Evolutionary conservation across 306 rosid species (phyloP), one percentile per base, ranked within the genome.

Genomic region (Nissolia schottii): DNA sequence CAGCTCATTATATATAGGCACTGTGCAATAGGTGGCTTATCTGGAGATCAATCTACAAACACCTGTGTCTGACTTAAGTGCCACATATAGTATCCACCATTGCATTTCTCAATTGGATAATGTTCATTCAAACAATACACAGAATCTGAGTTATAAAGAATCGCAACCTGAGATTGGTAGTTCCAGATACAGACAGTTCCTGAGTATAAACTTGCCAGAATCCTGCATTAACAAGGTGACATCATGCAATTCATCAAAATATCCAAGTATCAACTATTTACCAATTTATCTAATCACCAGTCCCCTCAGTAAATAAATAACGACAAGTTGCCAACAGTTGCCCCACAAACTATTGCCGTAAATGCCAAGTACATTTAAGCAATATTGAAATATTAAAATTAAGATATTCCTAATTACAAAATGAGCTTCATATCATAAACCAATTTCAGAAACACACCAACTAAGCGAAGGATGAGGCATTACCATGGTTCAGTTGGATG

Each of bases 401-500:
- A 45, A 40, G 12, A 77, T 62, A 67, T 41, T 48, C 54, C 29
- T 7, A 65, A 23, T 57, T 24, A 18, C 32, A 71, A 56, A 55
- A 14, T 14, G 27, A 57, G 49, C 16, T 12, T 35, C 41, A 3
- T 24, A 73, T 72, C 50, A 48, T 29, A 20, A 50, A 67, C 41
- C 41, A 65, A 58, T 48, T 49, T 67, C 45, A 38, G 25, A 79
- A 20, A 67, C 29, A 81, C 46, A 50, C 18, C 8, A 53, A 61
- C 23, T 22, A 37, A 22, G 32, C 27, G 22, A 31, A 20, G 58
- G 56, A 34, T 3, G 41, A 71, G 67, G 60, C 65, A 77, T 80
- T 95, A 95, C 99, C 99, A 95, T 92, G 99, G 99, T 55, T 95
- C 99, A 37, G 96, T 92, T 37, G 99, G 99, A 87, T 95, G 99